These are phyloP conservation scores for Chrysoporthe deuterocubensis DNA, from an alignment of 2,329 filamentous ascomycete genomes.

Conservation along the genomic window DNA sequence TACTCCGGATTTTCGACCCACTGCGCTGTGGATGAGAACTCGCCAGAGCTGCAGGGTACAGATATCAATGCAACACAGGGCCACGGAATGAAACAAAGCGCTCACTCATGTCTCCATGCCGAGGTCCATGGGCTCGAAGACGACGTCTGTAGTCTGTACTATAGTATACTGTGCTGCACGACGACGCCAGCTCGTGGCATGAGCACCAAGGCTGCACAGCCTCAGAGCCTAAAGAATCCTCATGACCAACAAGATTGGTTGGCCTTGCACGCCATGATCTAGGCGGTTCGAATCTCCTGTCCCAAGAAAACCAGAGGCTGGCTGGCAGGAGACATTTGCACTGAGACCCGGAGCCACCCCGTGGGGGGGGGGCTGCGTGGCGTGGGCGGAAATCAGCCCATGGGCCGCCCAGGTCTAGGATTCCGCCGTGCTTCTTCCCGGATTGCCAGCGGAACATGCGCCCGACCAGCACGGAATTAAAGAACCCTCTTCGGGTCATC, in stretches of 20 bases:
- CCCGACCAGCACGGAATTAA: not conserved
- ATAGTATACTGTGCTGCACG: no score
- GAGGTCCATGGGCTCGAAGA: not conserved
- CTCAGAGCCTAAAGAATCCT: not conserved
- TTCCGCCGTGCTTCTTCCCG: not conserved
- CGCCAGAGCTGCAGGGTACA: not conserved
- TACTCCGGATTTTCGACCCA: not conserved
- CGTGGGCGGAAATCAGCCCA: not conserved
- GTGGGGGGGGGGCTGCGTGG: not conserved
- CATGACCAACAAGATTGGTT: not conserved
- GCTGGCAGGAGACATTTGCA: not conserved
- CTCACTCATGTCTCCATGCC: not conserved
- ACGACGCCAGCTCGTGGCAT: not conserved
- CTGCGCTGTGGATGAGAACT: not conserved
- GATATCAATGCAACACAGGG: not conserved
- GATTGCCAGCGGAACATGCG: not conserved
- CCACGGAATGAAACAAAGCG: not conserved
- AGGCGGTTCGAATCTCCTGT: not conserved
- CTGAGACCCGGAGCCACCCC: not conserved
- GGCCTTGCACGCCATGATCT: not conserved
- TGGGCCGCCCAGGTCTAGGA: not conserved
- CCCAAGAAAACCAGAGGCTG: not conserved
- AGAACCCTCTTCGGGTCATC: not conserved
- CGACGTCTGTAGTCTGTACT: not conserved
- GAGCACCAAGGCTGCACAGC: not conserved